A percentile compares a stretch with the other conserved stretches of the same genome.
These are phyloP conservation scores for Neoboletus brunneissimus DNA, from an alignment of 768 basidiomycete genomes.

Conservation along the genomic window DNA sequence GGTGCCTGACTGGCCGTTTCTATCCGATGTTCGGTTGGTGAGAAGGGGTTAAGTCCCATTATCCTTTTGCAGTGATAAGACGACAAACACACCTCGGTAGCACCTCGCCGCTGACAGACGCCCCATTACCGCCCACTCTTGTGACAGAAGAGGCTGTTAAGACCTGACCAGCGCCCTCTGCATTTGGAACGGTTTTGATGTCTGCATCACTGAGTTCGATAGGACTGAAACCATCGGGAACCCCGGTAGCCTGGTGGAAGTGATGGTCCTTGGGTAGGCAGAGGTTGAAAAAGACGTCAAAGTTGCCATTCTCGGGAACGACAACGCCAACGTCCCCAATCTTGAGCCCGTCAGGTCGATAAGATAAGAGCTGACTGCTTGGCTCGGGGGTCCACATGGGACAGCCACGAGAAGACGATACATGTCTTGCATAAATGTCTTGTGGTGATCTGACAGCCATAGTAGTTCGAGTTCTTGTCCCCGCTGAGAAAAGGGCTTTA, in stretches of 20 bases:
- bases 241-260: constrained; percentile 9
- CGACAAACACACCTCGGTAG: constrained; percentile 7
- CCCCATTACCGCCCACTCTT: background rate
- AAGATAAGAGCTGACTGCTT: constrained; percentile 23
- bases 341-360: constrained; percentile 29
- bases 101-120: background rate
- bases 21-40: background rate
- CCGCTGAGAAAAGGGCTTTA: background rate
- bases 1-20: background rate
- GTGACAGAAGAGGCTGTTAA: constrained; percentile 14
- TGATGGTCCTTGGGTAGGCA: constrained; percentile 34
- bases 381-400: constrained; percentile 38
- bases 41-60: background rate
- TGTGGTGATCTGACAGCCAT: constrained; percentile 26
- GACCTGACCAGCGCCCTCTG: constrained; percentile 12
- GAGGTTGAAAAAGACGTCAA: constrained; percentile 40
- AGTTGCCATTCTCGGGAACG: constrained; percentile 31
- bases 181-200: constrained; percentile 10
- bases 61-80: background rate
- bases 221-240: constrained; percentile 31
- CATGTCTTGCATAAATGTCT: constrained; percentile 26
- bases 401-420: constrained; percentile 31
- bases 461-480: background rate
- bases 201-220: constrained; percentile 20
- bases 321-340: constrained; percentile 43